Base-by-base conservation (phyloP, 2,329 filamentous ascomycete species). In the Neobulgaria alba region DNA sequence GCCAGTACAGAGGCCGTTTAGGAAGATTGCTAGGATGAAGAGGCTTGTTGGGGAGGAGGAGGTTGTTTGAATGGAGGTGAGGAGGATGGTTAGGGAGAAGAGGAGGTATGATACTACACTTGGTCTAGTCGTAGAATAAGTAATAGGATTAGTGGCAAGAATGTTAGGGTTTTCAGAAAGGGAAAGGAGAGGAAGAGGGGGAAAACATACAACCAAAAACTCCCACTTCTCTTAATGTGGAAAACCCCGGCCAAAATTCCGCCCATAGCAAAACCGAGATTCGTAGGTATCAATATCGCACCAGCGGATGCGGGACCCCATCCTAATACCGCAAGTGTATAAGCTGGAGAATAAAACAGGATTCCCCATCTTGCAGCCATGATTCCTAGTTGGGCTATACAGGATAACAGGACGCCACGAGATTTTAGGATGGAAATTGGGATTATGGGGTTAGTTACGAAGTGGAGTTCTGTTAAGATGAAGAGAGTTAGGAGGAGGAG, bases 321-420 rank as follows among this genome's bases (percentile, higher is more conserved):
- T 41, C 75, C 75, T 2, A 80, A 76, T 2, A 92, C 80, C 3
- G 84, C 82, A 42, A 92, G 77, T 23, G 85, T 82, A 53, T 86
- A 89, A 32, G 87, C 77, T 0, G 87, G 86, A 0, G 81, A 74
- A 62, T 87, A 93, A 66, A 88, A 92, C 5, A 93, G 68, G 2
- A 93, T 71, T 5, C 72, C 72, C 86, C 85, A 93, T 42, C 87
- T 79, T 2, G 82, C 73, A 57, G 84, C 79, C 84, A 93, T 90
- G 58, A 87, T 73, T 15, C 82, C 79, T 0, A 89, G 70, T 36
- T 87, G 85, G 1, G 80, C 73, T 16, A 89, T 55, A 56, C 85
- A 90, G 1, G 82, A 82, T 16, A 90, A 63, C 3, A 90, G 66
- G 1, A 85, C 77, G 20, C 79, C 81, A 19, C 81, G 74, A 9